phyloP scores from a whole-genome alignment of 1,284 basidiomycete species.

The Leccinum pachyderme region DNA sequence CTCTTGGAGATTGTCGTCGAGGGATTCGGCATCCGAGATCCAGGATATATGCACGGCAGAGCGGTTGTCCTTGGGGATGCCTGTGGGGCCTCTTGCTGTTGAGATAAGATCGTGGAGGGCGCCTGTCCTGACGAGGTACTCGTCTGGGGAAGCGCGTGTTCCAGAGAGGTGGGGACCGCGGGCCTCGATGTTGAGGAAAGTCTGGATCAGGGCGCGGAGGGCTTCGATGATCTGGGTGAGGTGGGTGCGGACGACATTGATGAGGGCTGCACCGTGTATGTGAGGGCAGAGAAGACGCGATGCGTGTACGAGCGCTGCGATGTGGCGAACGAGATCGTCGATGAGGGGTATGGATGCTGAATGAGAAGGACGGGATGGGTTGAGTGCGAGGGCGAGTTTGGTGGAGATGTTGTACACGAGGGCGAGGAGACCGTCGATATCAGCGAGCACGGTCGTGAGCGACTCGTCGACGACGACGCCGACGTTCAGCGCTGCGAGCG shows the following conservation, averaged over 20 bases:
- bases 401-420: constrained; percentile 61
- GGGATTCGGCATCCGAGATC: constrained; percentile 51
- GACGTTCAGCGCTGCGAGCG: constrained; percentile 28
- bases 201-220: constrained; percentile 40
- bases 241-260: constrained; percentile 45
- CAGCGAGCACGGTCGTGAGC: constrained; percentile 47
- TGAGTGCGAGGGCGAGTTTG: constrained; percentile 64
- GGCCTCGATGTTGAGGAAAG: constrained; percentile 34
- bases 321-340: constrained; percentile 54
- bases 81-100: constrained; percentile 43
- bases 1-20: constrained; percentile 63
- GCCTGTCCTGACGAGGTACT: constrained; percentile 62
- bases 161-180: constrained; percentile 19
- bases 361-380: constrained; percentile 57
- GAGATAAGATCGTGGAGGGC: constrained; percentile 65
- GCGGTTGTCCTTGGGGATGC: constrained; percentile 56
- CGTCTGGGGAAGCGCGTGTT: constrained; percentile 30
- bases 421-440: constrained; percentile 59
- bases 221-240: constrained; percentile 49
- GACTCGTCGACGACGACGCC: constrained; percentile 16
- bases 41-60: constrained; percentile 59
- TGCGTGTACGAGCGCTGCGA: constrained; percentile 59
- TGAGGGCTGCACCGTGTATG: constrained; percentile 52
- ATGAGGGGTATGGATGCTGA: constrained; percentile 54
- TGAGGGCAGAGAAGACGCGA: constrained; percentile 47